Conservation (phyloP, 2,329 filamentous ascomycete species). For the Keithomyces neogunnii region DNA sequence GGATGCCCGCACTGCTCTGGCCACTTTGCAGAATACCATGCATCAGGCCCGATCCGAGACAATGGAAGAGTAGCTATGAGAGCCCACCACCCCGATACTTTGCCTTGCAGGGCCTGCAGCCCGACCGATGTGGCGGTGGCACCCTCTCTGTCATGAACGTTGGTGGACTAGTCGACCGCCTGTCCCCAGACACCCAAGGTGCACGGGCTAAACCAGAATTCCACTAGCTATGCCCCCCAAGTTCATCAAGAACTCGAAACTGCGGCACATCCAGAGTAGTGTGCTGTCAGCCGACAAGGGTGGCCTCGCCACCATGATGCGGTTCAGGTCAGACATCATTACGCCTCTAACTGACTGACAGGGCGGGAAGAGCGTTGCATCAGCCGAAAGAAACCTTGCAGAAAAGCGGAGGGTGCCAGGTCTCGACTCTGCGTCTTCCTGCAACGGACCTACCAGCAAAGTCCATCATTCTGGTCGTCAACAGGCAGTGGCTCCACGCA, state of each 20-base stretch:
- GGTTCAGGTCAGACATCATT: slow-evolving; percentile 24
- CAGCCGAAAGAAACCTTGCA: slow-evolving; percentile 16
- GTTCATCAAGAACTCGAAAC: slow-evolving; percentile 21
- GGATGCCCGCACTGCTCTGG: slow-evolving; percentile 27
- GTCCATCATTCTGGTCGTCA: slow-evolving; percentile 24
- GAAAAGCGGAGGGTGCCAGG: rapidly evolving
- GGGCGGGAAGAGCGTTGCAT: slow-evolving; percentile 14
- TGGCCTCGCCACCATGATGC: slow-evolving; percentile 11
- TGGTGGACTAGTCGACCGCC: slow-evolving; percentile 15
- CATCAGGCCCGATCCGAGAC: slow-evolving; percentile 32
- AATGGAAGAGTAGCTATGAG: slow-evolving; percentile 33
- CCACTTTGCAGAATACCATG: slow-evolving; percentile 18
- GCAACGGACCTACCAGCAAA: slow-evolving; percentile 18
- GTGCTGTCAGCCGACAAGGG: slow-evolving; percentile 11
- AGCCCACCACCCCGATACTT: slow-evolving; percentile 27
- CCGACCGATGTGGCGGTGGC: slow-evolving; percentile 30
- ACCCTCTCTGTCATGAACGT: slow-evolving; percentile 30
- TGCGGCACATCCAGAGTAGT: slow-evolving; percentile 13
- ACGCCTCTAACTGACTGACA: slow-evolving; percentile 14
- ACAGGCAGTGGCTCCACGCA: slow-evolving; percentile 25
- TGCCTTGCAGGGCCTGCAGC: slow-evolving; percentile 32
- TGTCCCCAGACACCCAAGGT: slow-evolving; percentile 15
- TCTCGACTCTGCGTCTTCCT: slow-evolving; percentile 16
- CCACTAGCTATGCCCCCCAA: slow-evolving; percentile 22
- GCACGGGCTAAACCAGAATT: slow-evolving; percentile 20